Evolutionary conservation across 164 flowering plant species (phyloP), one percentile per base, ranked within the genome.

Genomic region (Warburgia ugandensis): DNA sequence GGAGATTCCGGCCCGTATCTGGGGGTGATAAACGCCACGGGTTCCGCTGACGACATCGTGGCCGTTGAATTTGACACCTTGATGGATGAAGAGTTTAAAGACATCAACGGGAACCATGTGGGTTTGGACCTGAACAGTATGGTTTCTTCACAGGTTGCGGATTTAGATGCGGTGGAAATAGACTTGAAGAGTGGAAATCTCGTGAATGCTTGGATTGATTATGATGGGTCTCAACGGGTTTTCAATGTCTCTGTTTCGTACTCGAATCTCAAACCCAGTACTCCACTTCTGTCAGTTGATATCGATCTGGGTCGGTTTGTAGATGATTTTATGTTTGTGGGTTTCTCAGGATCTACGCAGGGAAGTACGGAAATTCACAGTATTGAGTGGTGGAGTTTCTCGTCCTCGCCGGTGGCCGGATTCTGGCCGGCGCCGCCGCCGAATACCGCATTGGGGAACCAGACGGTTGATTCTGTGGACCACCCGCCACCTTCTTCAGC

Each of bases 11-110:
- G 94, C 26, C 86, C 87, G 41, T 71, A 45, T 31, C 67, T 86
- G 2, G 96, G 96, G 0, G 66, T 84, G 11, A 39, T 55, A 28
- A 64, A 39, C n/a, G 64, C 32, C 0, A 32, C 29, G 12, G 37
- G 54, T 12, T 38, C 69, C 16, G 22, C 14, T 4, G 36, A 54
- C 22, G 72, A 73, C 14, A 77, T 77, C 38, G 77, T 91, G 29
- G 96, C 91, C 2, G 80, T 92, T 8, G 99, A 92, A 52, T 92
- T 88, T 52, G 99, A 92, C 51, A 92, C 95, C 0, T 58, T 84
- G 11, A 88, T 92, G 99, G 97, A 92, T 50, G 85, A 77, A 1
- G 87, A 77, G 61, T 88, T 80, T 63, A 64, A 64, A 16, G 97
- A 92, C 58, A 74, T 88, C 28, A 89, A 92, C 48, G 84, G 95